Evolutionary conservation across 1,139 yeast genomes (phyloP).

Genomic region (Kurtzmaniella quercitrusa): DNA sequence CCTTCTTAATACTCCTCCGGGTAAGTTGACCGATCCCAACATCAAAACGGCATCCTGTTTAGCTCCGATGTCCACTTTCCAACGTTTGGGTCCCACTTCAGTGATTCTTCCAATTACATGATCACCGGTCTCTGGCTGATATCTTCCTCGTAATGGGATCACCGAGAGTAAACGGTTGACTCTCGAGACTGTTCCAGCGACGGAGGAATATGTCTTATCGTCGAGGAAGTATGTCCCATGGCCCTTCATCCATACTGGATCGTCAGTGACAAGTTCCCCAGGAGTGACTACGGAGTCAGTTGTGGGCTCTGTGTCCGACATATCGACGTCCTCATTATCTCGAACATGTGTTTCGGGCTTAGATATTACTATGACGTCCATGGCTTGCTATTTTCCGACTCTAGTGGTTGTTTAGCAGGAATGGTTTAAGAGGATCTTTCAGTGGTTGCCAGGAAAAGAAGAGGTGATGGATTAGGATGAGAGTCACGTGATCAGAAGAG

Average conservation of each 20-base stretch:
- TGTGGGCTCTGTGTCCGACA: slow-evolving; percentile 25
- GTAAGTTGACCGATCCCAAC: slow-evolving; percentile 94
- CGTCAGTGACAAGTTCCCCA: slow-evolving; percentile 95
- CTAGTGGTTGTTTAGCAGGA: neutral
- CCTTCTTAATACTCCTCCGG: slow-evolving; percentile 94
- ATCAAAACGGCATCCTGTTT: slow-evolving; percentile 87
- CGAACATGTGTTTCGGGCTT: slow-evolving; percentile 19
- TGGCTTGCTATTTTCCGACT: too few species aligned
- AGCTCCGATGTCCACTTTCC: slow-evolving; percentile 97
- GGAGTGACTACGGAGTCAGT: slow-evolving; percentile 66
- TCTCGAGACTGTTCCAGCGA: slow-evolving; percentile 84
- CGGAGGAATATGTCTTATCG: slow-evolving; percentile 77
- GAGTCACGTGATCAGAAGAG: neutral
- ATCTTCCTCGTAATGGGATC: slow-evolving; percentile 78
- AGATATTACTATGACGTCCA: slow-evolving; percentile 31
- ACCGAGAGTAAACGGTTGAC: slow-evolving; percentile 88
- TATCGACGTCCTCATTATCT: slow-evolving; percentile 25
- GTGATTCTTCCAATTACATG: slow-evolving; percentile 92
- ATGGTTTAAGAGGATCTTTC: neutral
- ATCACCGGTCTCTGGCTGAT: slow-evolving; percentile 93
- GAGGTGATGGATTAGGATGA: neutral
- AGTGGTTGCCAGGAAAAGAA: neutral
- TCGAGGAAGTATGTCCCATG: slow-evolving; percentile 88
- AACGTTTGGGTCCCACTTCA: slow-evolving; percentile 88
- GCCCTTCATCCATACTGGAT: slow-evolving; percentile 97